Evolutionary conservation across 2,329 filamentous ascomycete species (phyloP), one percentile per base, ranked within the genome.

Genomic region (Dothideomycetidae sp.): DNA sequence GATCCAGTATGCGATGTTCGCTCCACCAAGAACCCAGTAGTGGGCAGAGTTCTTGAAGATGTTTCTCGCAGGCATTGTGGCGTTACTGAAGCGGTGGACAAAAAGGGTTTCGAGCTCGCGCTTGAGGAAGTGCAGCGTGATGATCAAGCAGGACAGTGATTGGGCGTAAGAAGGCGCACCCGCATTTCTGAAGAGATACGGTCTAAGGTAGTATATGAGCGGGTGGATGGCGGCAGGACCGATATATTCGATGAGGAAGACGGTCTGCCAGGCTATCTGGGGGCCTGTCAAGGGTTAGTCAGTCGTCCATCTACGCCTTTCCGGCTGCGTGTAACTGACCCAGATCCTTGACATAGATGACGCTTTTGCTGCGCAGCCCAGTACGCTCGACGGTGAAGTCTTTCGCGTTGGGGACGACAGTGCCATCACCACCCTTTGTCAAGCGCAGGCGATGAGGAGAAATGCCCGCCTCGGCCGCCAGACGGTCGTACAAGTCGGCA

Each of bases 31-130:
- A 21, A 78, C 52, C 90, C 90, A 98, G 73, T 98, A 98, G 67
- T 94, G 88, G 48, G 72, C 73, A 47, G 78, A 84, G 70, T 98
- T 98, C 63, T 88, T 90, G 72, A 94, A 79, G 55, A 98, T 83
- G 67, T 93, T 93, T 54, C 62, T 64, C 41, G 73, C 70, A 12
- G 90, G 90, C 90, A 98, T 98, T 33, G 90, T 98, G 52, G 81
- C 83, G 44, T 80, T 75, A 40, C 84, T 88, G 68, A 98, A 98
- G 56, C 83, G 84, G 68, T 98, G 90, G 44, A 98, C 73, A 56
- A 90, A 93, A 44, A 93, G 55, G 1, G 90, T 96, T 66, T 98
- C 90, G 47, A 83, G 70, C 66, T 98, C 90, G 54, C 90, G 85
- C 71, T 98, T 98, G 56, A 82, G 48, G 60, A 94, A 98, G 67